Percentiles rank a stretch among this genome's conserved stretches.
Evolutionary conservation across 2,329 filamentous ascomycete genomes (phyloP).

Genomic region (Paramyrothecium roridum): DNA sequence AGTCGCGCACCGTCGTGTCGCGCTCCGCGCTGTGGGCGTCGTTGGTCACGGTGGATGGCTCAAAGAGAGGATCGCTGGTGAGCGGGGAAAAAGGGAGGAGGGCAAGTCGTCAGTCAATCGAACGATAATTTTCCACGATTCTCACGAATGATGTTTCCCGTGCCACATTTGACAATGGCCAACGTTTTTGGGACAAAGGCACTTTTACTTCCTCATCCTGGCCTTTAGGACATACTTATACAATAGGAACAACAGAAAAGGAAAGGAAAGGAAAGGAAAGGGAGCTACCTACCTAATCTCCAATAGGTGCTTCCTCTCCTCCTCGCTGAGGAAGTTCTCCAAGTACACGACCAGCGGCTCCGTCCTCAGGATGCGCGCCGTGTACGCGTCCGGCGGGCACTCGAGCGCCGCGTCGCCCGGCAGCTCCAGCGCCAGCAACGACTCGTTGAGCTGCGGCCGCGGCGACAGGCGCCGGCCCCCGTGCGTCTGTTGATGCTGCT

Average conservation of each 20-base stretch:
- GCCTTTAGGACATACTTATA: too few species aligned
- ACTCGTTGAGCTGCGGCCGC: slow-evolving; percentile 46
- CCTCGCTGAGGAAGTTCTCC: slow-evolving; percentile 44
- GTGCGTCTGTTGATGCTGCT: slow-evolving; percentile 7
- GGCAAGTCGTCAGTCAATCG: neutral
- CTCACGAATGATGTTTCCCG: too few species aligned
- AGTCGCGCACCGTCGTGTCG: slow-evolving; percentile 45
- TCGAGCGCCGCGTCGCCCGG: slow-evolving; percentile 28
- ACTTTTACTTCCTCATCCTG: too few species aligned
- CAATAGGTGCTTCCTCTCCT: slow-evolving; percentile 44
- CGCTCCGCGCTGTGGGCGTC: slow-evolving; percentile 39
- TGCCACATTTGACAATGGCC: too few species aligned
- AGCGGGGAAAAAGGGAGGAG: neutral
- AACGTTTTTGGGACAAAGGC: too few species aligned
- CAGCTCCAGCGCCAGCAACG: slow-evolving; percentile 45
- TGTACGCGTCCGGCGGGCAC: slow-evolving; percentile 40
- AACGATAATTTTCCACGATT: too few species aligned
- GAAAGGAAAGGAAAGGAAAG: neutral
- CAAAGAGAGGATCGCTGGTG: slow-evolving; percentile 42
- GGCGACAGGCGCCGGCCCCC: slow-evolving; percentile 18
- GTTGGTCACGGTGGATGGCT: slow-evolving; percentile 47
- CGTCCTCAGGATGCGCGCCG: slow-evolving; percentile 43
- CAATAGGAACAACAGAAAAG: neutral
- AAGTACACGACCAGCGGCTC: slow-evolving; percentile 53
- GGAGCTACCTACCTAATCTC: slow-evolving; percentile 42